phyloP scores from a whole-genome alignment of 2,329 filamentous ascomycete species.

The Pseudogymnoascus verrucosus region DNA sequence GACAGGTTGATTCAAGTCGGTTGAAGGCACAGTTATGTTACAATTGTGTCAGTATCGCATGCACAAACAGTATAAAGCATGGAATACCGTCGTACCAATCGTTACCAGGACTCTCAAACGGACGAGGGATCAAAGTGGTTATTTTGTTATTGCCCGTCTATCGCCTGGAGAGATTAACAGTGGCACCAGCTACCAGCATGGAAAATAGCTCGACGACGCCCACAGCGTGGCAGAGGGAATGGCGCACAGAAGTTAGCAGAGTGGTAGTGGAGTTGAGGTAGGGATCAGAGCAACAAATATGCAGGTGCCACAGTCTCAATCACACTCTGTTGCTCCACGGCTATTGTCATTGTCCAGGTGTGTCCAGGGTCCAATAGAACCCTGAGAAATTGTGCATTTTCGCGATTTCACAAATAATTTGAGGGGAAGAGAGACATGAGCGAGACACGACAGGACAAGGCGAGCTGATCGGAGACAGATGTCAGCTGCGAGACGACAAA shows the following conservation, averaged over 20 bases:
- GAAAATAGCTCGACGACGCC: not conserved
- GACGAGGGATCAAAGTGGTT: not conserved
- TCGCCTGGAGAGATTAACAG: not conserved
- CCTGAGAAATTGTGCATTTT: not conserved
- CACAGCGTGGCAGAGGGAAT: slow-evolving; percentile 1
- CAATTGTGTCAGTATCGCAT: not conserved
- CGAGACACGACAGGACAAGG: not conserved
- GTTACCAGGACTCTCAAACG: not conserved
- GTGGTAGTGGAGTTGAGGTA: not conserved
- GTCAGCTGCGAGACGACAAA: not conserved
- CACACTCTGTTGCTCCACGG: slow-evolving; percentile 3
- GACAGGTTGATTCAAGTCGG: not conserved
- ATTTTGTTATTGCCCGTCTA: not conserved
- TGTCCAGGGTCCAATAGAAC: not conserved
- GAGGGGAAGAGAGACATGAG: not conserved
- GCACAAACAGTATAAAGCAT: not conserved
- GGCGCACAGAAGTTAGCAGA: slow-evolving; percentile 3
- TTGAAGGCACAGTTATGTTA: not conserved
- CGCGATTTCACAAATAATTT: not conserved
- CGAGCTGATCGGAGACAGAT: not conserved
- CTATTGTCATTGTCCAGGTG: not conserved
- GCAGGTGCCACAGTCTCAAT: slow-evolving; percentile 4
- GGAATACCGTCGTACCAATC: not conserved
- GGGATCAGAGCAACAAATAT: not conserved
- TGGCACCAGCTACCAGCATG: not conserved